Evolutionary conservation across 2,329 filamentous ascomycete genomes (phyloP), one percentile per base, ranked within the genome.

Genomic region (Camptophora hylomeconis): DNA sequence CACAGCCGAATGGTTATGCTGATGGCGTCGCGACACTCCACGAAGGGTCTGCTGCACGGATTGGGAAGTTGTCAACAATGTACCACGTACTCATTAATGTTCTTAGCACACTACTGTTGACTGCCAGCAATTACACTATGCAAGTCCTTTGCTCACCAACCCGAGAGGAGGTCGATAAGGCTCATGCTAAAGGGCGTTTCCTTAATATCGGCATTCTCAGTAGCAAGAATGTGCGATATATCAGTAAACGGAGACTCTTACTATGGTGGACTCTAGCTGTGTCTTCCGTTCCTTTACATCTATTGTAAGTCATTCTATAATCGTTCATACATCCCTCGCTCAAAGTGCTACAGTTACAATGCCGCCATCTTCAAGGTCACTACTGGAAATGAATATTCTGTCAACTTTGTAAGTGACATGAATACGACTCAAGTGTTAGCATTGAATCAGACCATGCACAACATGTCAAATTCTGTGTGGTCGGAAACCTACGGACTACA

Each of bases 111-210:
- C 12, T 40, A 1, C 20, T 50, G 3, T 24, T 50, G 2, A 35
- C 31, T 1, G 35, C 37, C 4, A 45, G 40, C 15, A 50, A 44
- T 16, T 47, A 46, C 25, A 41, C 41, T 0, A 48, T 49, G 45
- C 46, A 50, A 28, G 38, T 45, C 2, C 4, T 50, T 6, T 37
- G 26, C 15, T 38, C 46, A 7, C 47, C 47, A 1, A 44, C 44
- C 2, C 25, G 45, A 10, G 5, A 20, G 3, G 46, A 50, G 1
- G 28, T 48, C 12, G 39, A 47, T 15, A 19, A 12, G 7, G 40
- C 40, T 2, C 47, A 50, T 14, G 20, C 24, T 7, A 26, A 25
- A 17, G 17, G 29, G n/a, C 21, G 7, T 10, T 32, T 20, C 8
- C 24, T 35, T 5, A 30, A 35, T 25, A 35, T 35, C 21, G 33